phyloP scores from a whole-genome alignment of 2,329 filamentous ascomycete genomes.

The Volutella citrinella region DNA sequence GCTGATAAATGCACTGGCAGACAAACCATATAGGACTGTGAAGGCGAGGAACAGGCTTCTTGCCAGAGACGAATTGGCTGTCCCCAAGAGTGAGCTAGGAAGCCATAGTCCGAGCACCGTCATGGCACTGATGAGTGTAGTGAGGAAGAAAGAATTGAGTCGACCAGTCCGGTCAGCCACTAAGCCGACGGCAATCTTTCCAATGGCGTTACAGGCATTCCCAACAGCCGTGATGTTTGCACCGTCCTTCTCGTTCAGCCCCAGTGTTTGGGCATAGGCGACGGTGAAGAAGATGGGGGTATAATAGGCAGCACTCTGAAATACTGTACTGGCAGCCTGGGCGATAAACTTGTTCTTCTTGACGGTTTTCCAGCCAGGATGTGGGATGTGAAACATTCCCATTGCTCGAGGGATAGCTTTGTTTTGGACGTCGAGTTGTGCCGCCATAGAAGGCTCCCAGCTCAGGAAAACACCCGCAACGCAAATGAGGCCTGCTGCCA shows the following conservation, averaged over 20 bases:
- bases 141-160: not conserved
- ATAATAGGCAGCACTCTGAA: conserved; percentile 4
- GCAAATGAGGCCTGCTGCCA: conserved; percentile 1
- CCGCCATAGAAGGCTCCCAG: conserved; percentile 5
- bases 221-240: conserved; percentile 10
- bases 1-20: not conserved
- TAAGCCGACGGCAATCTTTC: not conserved
- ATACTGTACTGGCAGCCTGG: conserved; percentile 1
- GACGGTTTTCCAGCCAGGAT: not conserved
- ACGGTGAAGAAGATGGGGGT: conserved; percentile 7
- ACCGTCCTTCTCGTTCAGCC: conserved; percentile 4
- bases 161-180: not conserved
- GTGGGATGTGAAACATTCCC: not conserved
- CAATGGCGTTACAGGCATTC: conserved; percentile 6
- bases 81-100: not conserved
- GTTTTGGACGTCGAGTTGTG: conserved; percentile 1
- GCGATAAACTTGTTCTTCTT: conserved; percentile 3
- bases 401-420: not conserved
- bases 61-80: not conserved
- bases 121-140: not conserved
- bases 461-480: not conserved
- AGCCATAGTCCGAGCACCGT: not conserved
- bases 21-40: not conserved
- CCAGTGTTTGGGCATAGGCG: conserved; percentile 5
- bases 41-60: not conserved